Evolutionary conservation across 2,329 filamentous ascomycete species (phyloP), one percentile per base, ranked within the genome.

Genomic region (Gremmenia infestans): DNA sequence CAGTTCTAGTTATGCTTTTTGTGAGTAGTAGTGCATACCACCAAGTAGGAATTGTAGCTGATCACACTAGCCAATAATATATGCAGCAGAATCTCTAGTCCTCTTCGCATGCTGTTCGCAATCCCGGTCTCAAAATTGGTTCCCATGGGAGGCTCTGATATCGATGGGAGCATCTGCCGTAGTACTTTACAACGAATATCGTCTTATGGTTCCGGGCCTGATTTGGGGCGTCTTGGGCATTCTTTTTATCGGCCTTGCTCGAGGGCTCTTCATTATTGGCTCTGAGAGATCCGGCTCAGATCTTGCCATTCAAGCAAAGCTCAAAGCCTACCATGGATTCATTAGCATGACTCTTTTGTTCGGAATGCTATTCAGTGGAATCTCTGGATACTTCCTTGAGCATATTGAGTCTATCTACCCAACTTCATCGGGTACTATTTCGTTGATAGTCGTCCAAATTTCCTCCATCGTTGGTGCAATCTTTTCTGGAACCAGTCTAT

Each of bases 1-100:
- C 61, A n/a, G 59, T 64, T 7, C 25, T 68, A 3, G 53, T 64
- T 1, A 67, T 67, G 64, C 46, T 66, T 39, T 68, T 62, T 57
- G 66, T 68, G 48, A 55, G 66, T 64, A 35, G 11, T 7, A 3
- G 6, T 4, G 11, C 25, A 49, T n/a, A 11, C 14, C 28, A 11
- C 2, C 3, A 15, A 4, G 1, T 45, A 5, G 4, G 43, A 25
- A 17, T 11, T 32, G 19, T 15, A 17, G 47, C 54, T 61, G 45
- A 60, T 50, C 12, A 25, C 14, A 6, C 3, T 43, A 68, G 66
- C 65, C 64, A 12, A 15, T 66, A 5, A 51, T 57, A 43, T 63
- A 64, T 52, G 58, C 58, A 3, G 40, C 51, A 14, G 65, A 67
- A 47, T 57, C 57, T 22, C n/a, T 65, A 1, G 37, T 65, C n/a